These are phyloP conservation scores for Tetrahymena malaccensis DNA, from an alignment of 73 alveolate species.

Conservation along the genomic window DNA sequence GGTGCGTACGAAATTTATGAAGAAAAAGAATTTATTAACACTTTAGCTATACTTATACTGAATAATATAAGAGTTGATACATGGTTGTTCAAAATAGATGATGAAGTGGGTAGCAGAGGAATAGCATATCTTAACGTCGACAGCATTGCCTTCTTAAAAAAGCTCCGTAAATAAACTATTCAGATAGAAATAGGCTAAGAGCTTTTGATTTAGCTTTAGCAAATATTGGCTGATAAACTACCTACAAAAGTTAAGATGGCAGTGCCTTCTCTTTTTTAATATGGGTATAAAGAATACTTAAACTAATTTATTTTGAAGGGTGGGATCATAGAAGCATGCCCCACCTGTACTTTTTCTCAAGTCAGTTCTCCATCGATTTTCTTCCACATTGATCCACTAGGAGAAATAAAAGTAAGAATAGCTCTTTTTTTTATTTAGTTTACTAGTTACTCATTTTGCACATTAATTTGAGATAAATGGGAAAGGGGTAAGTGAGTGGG, in stretches of 20 bases:
- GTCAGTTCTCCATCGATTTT: slow-evolving; percentile 82
- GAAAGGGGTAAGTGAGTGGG: background rate
- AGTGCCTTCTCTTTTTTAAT: slow-evolving; percentile 65
- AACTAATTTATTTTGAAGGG: slow-evolving; percentile 77
- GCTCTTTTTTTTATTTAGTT: background rate
- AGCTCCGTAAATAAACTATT: slow-evolving; percentile 1
- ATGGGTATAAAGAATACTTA: slow-evolving; percentile 83
- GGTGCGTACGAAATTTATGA: slow-evolving; percentile 93
- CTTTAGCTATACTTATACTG: slow-evolving; percentile 87
- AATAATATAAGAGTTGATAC: slow-evolving; percentile 81
- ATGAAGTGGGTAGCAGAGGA: slow-evolving; percentile 95
- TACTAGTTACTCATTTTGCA: background rate
- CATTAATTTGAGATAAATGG: no score
- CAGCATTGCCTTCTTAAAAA: slow-evolving; percentile 19
- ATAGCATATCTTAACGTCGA: slow-evolving; percentile 82
- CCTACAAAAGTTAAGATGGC: slow-evolving; percentile 89
- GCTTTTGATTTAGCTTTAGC: background rate
- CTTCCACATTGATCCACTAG: slow-evolving; percentile 91
- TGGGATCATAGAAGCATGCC: slow-evolving; percentile 97
- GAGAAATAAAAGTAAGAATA: slow-evolving; percentile 79
- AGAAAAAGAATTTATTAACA: slow-evolving; percentile 86
- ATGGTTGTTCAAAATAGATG: slow-evolving; percentile 96
- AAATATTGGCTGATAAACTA: slow-evolving; percentile 63
- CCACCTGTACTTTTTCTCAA: slow-evolving; percentile 75
- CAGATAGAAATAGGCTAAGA: slow-evolving; percentile 35